Conservation (phyloP, 208 protist species). For the Wallacemonas collosoma region DNA sequence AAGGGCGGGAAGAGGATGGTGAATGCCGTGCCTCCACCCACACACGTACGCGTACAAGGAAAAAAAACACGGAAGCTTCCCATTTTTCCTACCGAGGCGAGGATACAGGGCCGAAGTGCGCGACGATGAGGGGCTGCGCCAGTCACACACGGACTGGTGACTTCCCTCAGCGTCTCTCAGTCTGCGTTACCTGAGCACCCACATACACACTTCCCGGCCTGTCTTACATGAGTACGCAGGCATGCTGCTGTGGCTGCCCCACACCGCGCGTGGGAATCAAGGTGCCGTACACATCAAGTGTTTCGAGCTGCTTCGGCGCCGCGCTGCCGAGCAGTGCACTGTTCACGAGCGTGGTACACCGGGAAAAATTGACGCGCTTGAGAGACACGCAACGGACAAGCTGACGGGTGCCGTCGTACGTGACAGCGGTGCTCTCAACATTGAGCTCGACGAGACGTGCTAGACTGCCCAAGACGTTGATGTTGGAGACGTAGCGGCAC, state of each 20-base stretch:
- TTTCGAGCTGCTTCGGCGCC: slow-evolving; percentile 49
- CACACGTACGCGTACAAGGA: too few relatives aligned
- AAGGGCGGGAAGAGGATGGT: too few relatives aligned
- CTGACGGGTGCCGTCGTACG: slow-evolving; percentile 44
- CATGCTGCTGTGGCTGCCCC: slow-evolving; percentile 48
- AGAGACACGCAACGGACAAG: slow-evolving; percentile 52
- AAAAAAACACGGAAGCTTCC: too few relatives aligned
- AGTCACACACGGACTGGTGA: too few relatives aligned
- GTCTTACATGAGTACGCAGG: slow-evolving; percentile 62
- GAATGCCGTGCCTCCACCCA: too few relatives aligned
- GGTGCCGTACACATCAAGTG: slow-evolving; percentile 83
- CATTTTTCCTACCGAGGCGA: too few relatives aligned
- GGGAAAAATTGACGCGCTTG: slow-evolving; percentile 63
- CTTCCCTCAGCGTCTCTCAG: too few relatives aligned
- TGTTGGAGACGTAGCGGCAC: slow-evolving; percentile 64
- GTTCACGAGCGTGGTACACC: slow-evolving; percentile 56
- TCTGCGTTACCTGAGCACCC: too few relatives aligned
- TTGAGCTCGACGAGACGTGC: slow-evolving; percentile 54
- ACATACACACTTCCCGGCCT: neutral
- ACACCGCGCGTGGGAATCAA: slow-evolving; percentile 57
- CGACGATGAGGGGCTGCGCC: too few relatives aligned
- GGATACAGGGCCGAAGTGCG: too few relatives aligned
- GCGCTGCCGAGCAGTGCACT: slow-evolving; percentile 40
- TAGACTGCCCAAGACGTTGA: slow-evolving; percentile 57
- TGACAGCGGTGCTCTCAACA: slow-evolving; percentile 50